Percentiles rank a stretch among this genome's conserved stretches.
Evolutionary conservation across 2,329 filamentous ascomycete genomes (phyloP).

Genomic region (Colletotrichum graminicola): DNA sequence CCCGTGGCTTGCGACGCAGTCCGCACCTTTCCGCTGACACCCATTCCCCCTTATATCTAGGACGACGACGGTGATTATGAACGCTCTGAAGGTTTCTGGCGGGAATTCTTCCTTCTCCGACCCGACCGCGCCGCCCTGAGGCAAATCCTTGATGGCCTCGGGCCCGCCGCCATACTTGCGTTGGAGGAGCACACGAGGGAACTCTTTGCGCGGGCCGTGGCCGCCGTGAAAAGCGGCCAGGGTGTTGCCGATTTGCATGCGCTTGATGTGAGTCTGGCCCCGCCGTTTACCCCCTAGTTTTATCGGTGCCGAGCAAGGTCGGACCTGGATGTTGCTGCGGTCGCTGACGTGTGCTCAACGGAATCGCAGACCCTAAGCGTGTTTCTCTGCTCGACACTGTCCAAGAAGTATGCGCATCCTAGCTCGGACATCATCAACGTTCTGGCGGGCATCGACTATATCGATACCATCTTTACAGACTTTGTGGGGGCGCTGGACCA

Average conservation of each 20-base stretch:
- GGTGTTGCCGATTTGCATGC: conserved; percentile 80
- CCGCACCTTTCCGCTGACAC: conserved; percentile 1
- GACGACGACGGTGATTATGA: conserved; percentile 76
- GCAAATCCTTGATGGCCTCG: conserved; percentile 75
- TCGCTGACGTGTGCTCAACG: not conserved
- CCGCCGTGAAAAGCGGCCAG: conserved; percentile 71
- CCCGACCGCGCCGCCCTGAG: conserved; percentile 80
- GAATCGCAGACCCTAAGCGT: conserved; percentile 83
- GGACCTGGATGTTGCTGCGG: not conserved
- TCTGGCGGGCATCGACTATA: conserved; percentile 87
- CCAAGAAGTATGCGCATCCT: conserved; percentile 93
- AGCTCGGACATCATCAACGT: conserved; percentile 95
- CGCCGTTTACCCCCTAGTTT: not conserved
- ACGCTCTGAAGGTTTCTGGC: conserved; percentile 92
- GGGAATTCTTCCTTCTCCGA: conserved; percentile 91
- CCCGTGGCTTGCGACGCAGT: not conserved
- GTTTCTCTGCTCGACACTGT: conserved; percentile 84
- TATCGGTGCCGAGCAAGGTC: not conserved
- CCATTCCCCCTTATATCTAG: not conserved
- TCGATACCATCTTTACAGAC: conserved; percentile 88
- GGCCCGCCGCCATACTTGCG: conserved; percentile 80
- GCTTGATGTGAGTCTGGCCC: conserved; percentile 76
- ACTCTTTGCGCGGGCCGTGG: conserved; percentile 81
- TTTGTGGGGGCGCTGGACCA: conserved; percentile 86
- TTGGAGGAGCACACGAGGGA: conserved; percentile 83